A percentile compares a stretch with the other conserved stretches of the same genome.
Evolutionary conservation across 768 basidiomycete genomes (phyloP).

Genomic region (Amanita muscaria): DNA sequence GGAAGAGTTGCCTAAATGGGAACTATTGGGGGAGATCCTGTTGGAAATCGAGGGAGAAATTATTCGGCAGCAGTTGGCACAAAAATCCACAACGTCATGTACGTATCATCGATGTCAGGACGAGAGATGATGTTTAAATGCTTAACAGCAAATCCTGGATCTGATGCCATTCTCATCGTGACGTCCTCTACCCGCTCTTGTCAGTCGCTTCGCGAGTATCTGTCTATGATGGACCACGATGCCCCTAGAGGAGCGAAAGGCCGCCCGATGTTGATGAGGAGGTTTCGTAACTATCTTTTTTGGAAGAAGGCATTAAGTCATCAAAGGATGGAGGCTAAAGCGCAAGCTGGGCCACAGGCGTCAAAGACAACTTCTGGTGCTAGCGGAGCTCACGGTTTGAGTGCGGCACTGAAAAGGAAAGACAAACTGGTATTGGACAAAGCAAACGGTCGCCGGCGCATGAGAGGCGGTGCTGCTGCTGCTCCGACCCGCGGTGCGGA

Average conservation of each 20-base stretch:
- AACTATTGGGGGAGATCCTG: constrained; percentile 71
- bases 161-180: constrained; percentile 83
- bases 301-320: constrained; percentile 61
- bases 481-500: constrained; percentile 12
- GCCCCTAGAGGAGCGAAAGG: constrained; percentile 58
- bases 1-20: constrained; percentile 96
- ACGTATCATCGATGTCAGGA: constrained; percentile 6
- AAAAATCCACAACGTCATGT: constrained; percentile 20
- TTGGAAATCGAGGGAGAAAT: constrained; percentile 89
- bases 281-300: constrained; percentile 63
- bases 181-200: constrained; percentile 71
- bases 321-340: constrained; percentile 21
- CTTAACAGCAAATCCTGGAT: constrained; percentile 42
- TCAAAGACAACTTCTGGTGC: constrained; percentile 14
- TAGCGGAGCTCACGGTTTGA: constrained; percentile 34
- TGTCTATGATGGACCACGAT: constrained; percentile 52
- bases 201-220: constrained; percentile 68
- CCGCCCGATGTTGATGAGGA: constrained; percentile 69
- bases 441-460: constrained; percentile 55
- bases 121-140: too few species aligned
- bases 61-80: constrained; percentile 43
- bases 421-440: constrained; percentile 55
- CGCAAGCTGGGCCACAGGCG: neutral
- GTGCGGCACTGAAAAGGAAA: constrained; percentile 73
- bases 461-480: constrained; percentile 63